Percentiles rank a stretch among this genome's conserved stretches.
phyloP scores from a whole-genome alignment of 495 filamentous ascomycete genomes.

The Lichenothelia convexa region DNA sequence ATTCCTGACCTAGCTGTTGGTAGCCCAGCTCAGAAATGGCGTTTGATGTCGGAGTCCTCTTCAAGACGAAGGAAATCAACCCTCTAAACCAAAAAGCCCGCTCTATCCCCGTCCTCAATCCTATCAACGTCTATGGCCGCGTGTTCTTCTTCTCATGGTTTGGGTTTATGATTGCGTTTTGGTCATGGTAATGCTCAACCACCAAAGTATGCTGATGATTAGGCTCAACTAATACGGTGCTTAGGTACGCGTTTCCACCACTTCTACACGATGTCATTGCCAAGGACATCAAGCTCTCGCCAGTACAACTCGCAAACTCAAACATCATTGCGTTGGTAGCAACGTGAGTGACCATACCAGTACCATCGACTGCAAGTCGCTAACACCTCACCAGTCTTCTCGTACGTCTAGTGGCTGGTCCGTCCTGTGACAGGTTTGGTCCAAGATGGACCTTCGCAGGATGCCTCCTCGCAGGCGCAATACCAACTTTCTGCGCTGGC shows the following conservation, averaged over 20 bases:
- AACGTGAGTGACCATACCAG: conserved; percentile 53
- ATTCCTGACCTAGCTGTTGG: too few relatives aligned
- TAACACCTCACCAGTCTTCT: conserved; percentile 34
- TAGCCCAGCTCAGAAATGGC: too few relatives aligned
- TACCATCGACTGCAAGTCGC: background rate
- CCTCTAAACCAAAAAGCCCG: conserved; percentile 36
- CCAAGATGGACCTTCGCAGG: conserved; percentile 66
- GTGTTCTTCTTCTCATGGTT: conserved; percentile 92
- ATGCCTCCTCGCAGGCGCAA: conserved; percentile 51
- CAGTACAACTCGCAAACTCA: conserved; percentile 66
- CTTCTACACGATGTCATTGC: conserved; percentile 21
- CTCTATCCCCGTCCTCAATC: conserved; percentile 67
- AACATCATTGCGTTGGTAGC: conserved; percentile 77
- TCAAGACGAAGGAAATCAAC: conserved; percentile 21
- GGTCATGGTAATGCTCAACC: conserved; percentile 50
- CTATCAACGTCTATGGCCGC: conserved; percentile 62
- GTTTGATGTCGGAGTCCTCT: conserved; percentile 12
- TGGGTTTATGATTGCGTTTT: conserved; percentile 91
- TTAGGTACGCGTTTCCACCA: conserved; percentile 22
- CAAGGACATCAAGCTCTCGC: conserved; percentile 52
- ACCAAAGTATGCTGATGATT: background rate
- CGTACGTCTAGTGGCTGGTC: conserved; percentile 66
- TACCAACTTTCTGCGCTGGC: conserved; percentile 73
- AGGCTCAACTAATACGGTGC: background rate
- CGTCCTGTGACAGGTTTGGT: conserved; percentile 70